Evolutionary conservation across 352 stramenopile genomes (phyloP), one percentile per base, ranked within the genome.

Genomic region (Globisporangium mamillatum): DNA sequence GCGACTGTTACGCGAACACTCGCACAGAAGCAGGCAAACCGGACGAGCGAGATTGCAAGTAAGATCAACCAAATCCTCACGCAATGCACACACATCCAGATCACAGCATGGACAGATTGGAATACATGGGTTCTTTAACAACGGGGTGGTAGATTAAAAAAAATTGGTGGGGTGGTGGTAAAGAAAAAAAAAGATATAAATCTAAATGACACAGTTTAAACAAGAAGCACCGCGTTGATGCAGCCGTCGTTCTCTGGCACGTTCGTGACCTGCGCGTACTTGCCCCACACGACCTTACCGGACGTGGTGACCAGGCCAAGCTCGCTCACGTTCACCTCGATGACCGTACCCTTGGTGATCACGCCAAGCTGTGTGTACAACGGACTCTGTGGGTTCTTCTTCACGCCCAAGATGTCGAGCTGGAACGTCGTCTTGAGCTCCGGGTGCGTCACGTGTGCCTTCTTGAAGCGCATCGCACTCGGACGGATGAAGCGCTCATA

Each of bases 401-500:
- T 99, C 44, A 99, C 98, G 60, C 97, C 97, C 10, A 99, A 77
- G 69, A 99, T 99, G 79, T 99, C 97, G 60, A 99, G 80, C 83
- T 99, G 97, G 84, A 99, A 99, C 16, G 97, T 99, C 10, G 98
- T 98, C 83, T 99, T 98, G 54, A 99, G 89, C 85, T 99, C 98
- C n/a, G 98, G 98, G 90, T 99, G 98, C 16, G 98, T 99, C 22
- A 99, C 97, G 79, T 99, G 98, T 5, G 98, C 98, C 80, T 99
- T 99, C 83, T 99, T 99, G 82, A 99, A 99, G 63, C 98, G 92
- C 75, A 99, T 94, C 72, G 97, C 98, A 32, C 91, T 98, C 9
- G 98, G 98, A 12, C 98, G 95, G 74, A 99, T 99, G 78, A 99
- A 99, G 34, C 98, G 94, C 88, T 99, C 98, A 84, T 99, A 99